Evolutionary conservation across 352 stramenopile species (phyloP).

Genomic region (Phytophthora sp.): DNA sequence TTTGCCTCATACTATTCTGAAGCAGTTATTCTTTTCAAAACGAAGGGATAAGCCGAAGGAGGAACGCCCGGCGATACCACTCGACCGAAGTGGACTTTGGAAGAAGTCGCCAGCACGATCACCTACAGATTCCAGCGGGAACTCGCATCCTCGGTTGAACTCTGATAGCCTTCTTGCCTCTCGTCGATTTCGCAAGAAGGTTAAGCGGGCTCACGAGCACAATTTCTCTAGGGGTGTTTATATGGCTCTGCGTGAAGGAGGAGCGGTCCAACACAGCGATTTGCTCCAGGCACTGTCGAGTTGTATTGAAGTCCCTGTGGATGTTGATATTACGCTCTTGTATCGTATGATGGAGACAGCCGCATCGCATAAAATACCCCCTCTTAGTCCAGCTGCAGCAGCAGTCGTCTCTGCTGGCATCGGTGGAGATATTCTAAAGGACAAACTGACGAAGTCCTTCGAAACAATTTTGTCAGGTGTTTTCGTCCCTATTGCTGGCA

Average conservation of each 20-base stretch:
- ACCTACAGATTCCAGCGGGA: slow-evolving; percentile 12
- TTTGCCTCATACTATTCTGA: slow-evolving; percentile 55
- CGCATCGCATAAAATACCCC: slow-evolving; percentile 32
- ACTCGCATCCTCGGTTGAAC: slow-evolving; percentile 19
- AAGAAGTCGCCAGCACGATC: slow-evolving; percentile 31
- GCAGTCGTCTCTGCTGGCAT: slow-evolving; percentile 52
- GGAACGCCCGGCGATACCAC: slow-evolving; percentile 32
- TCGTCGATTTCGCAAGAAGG: slow-evolving; percentile 75
- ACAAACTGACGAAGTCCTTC: slow-evolving; percentile 74
- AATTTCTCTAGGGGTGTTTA: slow-evolving; percentile 91
- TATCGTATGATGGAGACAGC: slow-evolving; percentile 81
- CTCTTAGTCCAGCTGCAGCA: slow-evolving; percentile 39
- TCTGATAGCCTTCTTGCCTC: slow-evolving; percentile 44
- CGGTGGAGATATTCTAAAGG: slow-evolving; percentile 55
- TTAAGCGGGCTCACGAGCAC: slow-evolving; percentile 87
- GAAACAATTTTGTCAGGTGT: slow-evolving; percentile 64
- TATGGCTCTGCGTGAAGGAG: slow-evolving; percentile 75
- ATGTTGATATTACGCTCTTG: slow-evolving; percentile 88
- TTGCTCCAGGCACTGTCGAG: slow-evolving; percentile 87
- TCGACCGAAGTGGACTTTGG: slow-evolving; percentile 28
- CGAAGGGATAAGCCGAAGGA: slow-evolving; percentile 16
- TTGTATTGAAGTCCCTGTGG: slow-evolving; percentile 83
- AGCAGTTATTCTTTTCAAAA: slow-evolving; percentile 64
- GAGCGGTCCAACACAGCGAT: slow-evolving; percentile 82
- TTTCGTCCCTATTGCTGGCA: slow-evolving; percentile 72